A percentile compares a stretch with the other conserved stretches of the same genome.
These are phyloP conservation scores for Mucor ambiguus DNA, from an alignment of 371 early-diverging fungal species.

Conservation along the genomic window DNA sequence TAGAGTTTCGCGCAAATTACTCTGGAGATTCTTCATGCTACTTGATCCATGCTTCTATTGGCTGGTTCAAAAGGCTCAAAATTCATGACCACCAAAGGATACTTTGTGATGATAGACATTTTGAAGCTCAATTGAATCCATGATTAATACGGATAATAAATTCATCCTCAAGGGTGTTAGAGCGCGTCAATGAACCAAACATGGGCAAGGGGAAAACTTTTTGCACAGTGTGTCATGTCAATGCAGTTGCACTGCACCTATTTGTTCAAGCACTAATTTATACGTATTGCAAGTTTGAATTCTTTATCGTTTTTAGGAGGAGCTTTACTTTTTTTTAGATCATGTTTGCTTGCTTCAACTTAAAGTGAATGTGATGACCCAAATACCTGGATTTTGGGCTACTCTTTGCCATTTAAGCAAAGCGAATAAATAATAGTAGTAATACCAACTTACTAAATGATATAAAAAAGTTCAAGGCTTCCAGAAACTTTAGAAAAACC, in stretches of 20 bases:
- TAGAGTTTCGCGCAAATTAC: background rate
- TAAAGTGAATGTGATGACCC: background rate
- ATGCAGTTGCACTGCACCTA: background rate
- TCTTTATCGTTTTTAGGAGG: background rate
- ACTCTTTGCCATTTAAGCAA: background rate
- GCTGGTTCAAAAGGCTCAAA: background rate
- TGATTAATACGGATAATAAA: background rate
- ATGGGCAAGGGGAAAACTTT: background rate
- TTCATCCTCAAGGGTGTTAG: background rate
- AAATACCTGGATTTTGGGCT: background rate
- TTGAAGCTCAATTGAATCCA: background rate
- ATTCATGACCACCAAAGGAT: background rate
- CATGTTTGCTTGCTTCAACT: background rate
- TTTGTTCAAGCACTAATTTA: background rate
- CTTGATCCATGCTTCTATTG: background rate
- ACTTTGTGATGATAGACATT: background rate
- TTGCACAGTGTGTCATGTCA: background rate
- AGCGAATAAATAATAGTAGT: background rate
- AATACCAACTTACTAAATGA: background rate
- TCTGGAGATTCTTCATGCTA: background rate
- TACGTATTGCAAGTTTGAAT: background rate
- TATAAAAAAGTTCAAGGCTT: background rate
- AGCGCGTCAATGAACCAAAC: background rate
- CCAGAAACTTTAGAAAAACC: background rate
- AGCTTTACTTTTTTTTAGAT: background rate